Conservation (phyloP, 2,329 filamentous ascomycete species). For the Penicillium brevicompactum region DNA sequence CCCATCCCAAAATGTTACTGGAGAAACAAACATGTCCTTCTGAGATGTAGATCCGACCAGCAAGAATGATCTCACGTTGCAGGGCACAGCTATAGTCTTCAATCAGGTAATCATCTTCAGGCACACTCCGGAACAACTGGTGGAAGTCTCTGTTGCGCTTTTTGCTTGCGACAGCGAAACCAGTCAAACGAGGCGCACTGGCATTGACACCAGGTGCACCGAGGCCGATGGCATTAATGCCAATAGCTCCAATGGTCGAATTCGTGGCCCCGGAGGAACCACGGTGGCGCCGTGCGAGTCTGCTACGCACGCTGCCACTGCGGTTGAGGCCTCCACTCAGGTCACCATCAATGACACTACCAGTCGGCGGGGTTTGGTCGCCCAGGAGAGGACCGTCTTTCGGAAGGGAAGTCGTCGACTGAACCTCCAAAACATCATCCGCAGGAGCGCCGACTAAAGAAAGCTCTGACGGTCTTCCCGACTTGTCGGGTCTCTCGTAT, state of each 20-base stretch:
- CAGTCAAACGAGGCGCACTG: conserved; percentile 76
- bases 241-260: conserved; percentile 71
- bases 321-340: conserved; percentile 57
- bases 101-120: conserved; percentile 96
- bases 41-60: conserved; percentile 91
- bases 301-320: conserved; percentile 69
- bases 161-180: conserved; percentile 94
- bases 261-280: conserved; percentile 76
- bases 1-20: conserved; percentile 98
- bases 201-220: conserved; percentile 62
- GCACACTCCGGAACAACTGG: conserved; percentile 89
- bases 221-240: conserved; percentile 70
- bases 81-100: conserved; percentile 98
- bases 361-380: conserved; percentile 67
- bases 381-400: conserved; percentile 43
- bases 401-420: conserved; percentile 31
- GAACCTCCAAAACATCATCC: conserved; percentile 37
- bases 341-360: conserved; percentile 67
- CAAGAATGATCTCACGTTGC: conserved; percentile 91
- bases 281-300: conserved; percentile 68
- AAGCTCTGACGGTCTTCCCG: conserved; percentile 33
- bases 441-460: conserved; percentile 41
- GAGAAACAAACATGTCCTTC: conserved; percentile 98
- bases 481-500: conserved; percentile 47
- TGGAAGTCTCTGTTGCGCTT: conserved; percentile 97